A percentile compares a stretch with the other conserved stretches of the same genome.
Conservation (phyloP, 2,329 filamentous ascomycete species). For the Fusarium albosuccineum region DNA sequence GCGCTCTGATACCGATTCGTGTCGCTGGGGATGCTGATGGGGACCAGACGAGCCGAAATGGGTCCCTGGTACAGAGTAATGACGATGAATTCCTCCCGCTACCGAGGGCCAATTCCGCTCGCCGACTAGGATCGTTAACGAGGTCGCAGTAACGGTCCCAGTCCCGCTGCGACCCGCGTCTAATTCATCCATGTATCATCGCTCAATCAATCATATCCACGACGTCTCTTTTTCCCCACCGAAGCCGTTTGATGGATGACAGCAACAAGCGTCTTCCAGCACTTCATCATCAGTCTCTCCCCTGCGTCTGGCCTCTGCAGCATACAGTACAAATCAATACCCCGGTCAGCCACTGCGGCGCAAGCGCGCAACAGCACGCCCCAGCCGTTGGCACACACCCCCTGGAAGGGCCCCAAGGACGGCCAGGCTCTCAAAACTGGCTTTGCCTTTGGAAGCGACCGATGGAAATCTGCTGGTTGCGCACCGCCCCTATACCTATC, state of each 20-base stretch:
- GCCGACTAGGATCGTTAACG: not conserved
- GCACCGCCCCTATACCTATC: constrained; percentile 39
- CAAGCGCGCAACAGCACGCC: constrained; percentile 12
- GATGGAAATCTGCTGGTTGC: constrained; percentile 29
- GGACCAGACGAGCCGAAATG: constrained; percentile 11
- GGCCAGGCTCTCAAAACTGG: constrained; percentile 16
- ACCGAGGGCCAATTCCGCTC: constrained; percentile 30
- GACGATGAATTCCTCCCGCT: constrained; percentile 35
- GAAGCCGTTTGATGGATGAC: constrained; percentile 3
- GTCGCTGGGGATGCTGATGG: not conserved
- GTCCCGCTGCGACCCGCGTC: not conserved
- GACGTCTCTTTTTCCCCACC: constrained; percentile 13
- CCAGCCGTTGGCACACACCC: constrained; percentile 4
- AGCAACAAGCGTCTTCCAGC: not conserved
- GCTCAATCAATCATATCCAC: not conserved
- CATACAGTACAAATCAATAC: not conserved
- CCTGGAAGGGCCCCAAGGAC: not conserved
- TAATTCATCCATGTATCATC: not conserved
- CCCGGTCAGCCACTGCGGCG: constrained; percentile 16
- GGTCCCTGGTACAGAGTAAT: constrained; percentile 9
- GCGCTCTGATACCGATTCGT: not conserved
- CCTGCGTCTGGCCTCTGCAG: constrained; percentile 1
- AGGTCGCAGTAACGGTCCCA: constrained; percentile 1
- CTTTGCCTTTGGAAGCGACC: constrained; percentile 37
- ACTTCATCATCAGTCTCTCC: not conserved